Percentiles rank a stretch among this genome's conserved stretches.
These are phyloP conservation scores for Sugiyamaella valdiviana DNA, from an alignment of 805 yeast species.

Conservation along the genomic window DNA sequence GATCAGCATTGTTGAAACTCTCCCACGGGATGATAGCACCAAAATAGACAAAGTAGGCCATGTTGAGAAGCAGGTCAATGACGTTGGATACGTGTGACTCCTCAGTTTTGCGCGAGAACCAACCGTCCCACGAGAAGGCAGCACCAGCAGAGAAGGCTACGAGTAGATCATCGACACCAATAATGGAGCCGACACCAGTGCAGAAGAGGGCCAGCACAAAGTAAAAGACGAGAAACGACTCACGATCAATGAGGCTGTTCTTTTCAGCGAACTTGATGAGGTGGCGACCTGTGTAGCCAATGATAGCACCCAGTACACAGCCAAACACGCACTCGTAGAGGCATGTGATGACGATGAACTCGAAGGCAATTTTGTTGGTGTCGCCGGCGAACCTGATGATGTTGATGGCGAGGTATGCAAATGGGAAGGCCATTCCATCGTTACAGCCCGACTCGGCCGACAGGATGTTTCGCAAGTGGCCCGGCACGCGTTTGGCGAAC, in stretches of 20 bases:
- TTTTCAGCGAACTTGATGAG: conserved; percentile 69
- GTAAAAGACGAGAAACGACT: conserved; percentile 80
- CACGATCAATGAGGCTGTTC: conserved; percentile 70
- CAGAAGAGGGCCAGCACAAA: conserved; percentile 75
- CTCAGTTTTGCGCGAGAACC: conserved; percentile 76
- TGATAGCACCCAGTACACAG: conserved; percentile 58
- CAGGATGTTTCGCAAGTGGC: conserved; percentile 77
- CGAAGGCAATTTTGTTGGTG: conserved; percentile 61
- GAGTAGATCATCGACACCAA: conserved; percentile 83
- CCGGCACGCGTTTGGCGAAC: conserved; percentile 85
- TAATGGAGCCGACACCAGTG: conserved; percentile 82
- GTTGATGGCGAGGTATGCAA: conserved; percentile 63
- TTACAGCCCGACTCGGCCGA: conserved; percentile 88
- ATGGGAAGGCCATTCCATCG: conserved; percentile 96
- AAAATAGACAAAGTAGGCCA: conserved; percentile 81
- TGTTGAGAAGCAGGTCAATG: conserved; percentile 75
- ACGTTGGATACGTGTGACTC: conserved; percentile 84
- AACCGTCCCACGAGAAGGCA: conserved; percentile 90
- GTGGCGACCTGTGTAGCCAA: conserved; percentile 68
- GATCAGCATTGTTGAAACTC: conserved; percentile 51
- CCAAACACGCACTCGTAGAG: conserved; percentile 82
- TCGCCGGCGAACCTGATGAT: conserved; percentile 61
- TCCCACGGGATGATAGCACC: conserved; percentile 92
- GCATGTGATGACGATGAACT: conserved; percentile 73
- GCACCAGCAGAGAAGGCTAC: conserved; percentile 92